phyloP scores from a whole-genome alignment of 768 basidiomycete species.

The Suillus subalutaceus region DNA sequence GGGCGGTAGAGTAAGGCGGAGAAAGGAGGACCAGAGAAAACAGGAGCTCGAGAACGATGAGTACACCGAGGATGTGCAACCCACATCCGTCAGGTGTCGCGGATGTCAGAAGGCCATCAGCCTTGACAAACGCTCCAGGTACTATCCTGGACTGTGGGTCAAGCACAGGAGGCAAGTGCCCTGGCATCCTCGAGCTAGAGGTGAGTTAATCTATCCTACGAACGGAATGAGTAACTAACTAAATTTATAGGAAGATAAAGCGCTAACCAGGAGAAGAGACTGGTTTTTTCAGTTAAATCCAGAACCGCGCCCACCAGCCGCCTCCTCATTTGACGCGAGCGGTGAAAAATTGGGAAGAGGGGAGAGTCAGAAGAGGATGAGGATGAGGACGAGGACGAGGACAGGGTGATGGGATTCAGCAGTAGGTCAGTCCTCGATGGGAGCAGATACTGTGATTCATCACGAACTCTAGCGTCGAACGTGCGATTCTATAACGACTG shows the following conservation, averaged over 20 bases:
- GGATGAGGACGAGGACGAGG: no score
- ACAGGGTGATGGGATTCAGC: background rate
- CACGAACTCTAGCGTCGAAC: background rate
- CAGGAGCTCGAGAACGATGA: conserved; percentile 33
- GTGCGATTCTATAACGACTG: background rate
- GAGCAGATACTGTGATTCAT: background rate
- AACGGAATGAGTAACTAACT: background rate
- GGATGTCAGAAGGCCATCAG: conserved; percentile 33
- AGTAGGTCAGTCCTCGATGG: background rate
- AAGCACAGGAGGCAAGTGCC: conserved; percentile 29
- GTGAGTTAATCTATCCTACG: background rate
- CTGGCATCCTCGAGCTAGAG: conserved; percentile 1
- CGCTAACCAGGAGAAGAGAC: background rate
- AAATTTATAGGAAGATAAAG: background rate
- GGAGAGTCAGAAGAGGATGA: conserved; percentile 23
- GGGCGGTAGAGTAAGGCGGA: conserved; percentile 27
- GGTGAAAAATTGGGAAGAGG: conserved; percentile 11
- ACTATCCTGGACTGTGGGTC: conserved; percentile 39
- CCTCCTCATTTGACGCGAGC: background rate
- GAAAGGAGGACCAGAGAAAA: conserved; percentile 32
- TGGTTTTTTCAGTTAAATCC: background rate
- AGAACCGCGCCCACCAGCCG: background rate
- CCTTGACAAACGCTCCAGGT: conserved; percentile 35
- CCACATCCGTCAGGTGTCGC: conserved; percentile 30
- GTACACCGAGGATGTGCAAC: conserved; percentile 14